Evolutionary conservation across 768 basidiomycete species (phyloP), one percentile per base, ranked within the genome.

Genomic region (Symmetrospora coprosmae): DNA sequence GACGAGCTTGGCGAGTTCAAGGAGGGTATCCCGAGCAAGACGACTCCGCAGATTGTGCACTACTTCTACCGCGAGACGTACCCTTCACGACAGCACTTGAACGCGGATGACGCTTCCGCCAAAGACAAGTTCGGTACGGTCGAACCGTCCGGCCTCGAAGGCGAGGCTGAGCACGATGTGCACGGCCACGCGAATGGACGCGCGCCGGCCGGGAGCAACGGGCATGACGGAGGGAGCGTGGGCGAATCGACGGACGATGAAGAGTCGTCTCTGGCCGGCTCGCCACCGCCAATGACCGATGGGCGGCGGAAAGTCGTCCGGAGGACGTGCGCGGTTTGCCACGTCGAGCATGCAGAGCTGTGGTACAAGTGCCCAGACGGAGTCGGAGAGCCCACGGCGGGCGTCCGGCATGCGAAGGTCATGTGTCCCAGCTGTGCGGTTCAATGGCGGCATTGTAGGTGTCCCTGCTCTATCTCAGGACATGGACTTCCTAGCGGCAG

Each of bases 401-500:
- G 23, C 3, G 23, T 28, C 21, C 19, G 38, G 19, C 55, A 55
- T 27, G 61, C 39, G 7, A 61, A 51, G 25, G 64, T 65, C 33
- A 64, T 69, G 62, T 69, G 68, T 56, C 60, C 63, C 30, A 33
- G 27, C 3, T 69, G 68, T 46, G 64, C 66, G 0, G 38, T 68
- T 17, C 63, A 66, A 1, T 69, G 66, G 66, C 23, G 68, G 48
- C 67, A 68, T 30, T 69, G 68, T 68, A 37, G 51, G 67, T 35
- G 21, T 4, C 17, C 17, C 21, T 47, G 23, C 25, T 37, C n/a
- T n/a, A n/a, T n/a, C n/a, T n/a, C n/a, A n/a, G n/a, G n/a, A n/a
- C n/a, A n/a, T n/a, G n/a, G n/a, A n/a, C n/a, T n/a, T n/a, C n/a
- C n/a, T n/a, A n/a, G n/a, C n/a, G n/a, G n/a, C n/a, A n/a, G n/a